A percentile compares a stretch with the other conserved stretches of the same genome.
Evolutionary conservation across 768 basidiomycete species (phyloP).

Genomic region (Mycena chlorophos): DNA sequence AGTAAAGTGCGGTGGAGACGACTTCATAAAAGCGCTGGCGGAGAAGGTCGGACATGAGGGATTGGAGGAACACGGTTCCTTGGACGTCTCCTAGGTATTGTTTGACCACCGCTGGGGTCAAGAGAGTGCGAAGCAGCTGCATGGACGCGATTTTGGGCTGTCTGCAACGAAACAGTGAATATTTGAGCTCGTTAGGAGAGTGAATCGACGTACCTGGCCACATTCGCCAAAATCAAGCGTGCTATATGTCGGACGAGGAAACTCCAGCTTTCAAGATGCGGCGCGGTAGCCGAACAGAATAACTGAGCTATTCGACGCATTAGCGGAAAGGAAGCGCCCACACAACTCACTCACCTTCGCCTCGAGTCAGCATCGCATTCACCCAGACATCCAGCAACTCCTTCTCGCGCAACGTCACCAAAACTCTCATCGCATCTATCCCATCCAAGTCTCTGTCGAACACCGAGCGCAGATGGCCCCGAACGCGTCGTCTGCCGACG

Average conservation of each 20-base stretch:
- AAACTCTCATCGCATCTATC: background rate
- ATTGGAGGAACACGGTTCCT: background rate
- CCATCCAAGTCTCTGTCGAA: background rate
- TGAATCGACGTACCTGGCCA: background rate
- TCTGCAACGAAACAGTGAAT: background rate
- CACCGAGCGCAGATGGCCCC: background rate
- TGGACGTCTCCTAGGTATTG: background rate
- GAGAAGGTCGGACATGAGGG: background rate
- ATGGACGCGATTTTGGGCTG: background rate
- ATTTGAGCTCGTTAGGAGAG: background rate
- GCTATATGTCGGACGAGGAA: slow-evolving; percentile 1
- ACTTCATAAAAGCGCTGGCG: background rate
- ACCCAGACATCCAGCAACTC: background rate
- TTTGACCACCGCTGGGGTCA: background rate
- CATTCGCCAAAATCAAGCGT: background rate
- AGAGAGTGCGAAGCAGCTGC: background rate
- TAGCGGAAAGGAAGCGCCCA: background rate
- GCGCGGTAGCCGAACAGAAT: background rate
- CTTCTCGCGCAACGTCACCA: background rate
- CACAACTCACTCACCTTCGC: background rate
- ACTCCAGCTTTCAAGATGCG: background rate
- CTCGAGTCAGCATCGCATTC: background rate
- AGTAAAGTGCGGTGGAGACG: background rate
- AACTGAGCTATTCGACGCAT: background rate
- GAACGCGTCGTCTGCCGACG: background rate